Percentiles rank a stretch among this genome's conserved stretches.
Conservation (phyloP, 495 filamentous ascomycete genomes). For the Penicillium canariense region DNA sequence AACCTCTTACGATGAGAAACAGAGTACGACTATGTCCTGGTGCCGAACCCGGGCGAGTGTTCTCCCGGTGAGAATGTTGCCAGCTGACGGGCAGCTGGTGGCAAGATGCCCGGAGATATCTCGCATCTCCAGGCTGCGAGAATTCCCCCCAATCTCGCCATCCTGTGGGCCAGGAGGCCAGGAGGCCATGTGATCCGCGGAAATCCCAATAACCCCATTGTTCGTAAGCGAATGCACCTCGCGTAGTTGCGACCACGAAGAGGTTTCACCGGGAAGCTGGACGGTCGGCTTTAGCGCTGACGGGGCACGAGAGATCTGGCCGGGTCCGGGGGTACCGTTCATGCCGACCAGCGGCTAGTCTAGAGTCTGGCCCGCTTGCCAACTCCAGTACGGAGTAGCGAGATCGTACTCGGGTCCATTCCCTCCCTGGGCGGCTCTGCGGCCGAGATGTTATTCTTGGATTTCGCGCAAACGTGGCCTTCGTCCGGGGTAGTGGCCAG, state of each 20-base stretch:
- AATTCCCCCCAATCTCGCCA: background rate
- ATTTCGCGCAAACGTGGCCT: background rate
- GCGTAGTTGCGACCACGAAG: too few species aligned
- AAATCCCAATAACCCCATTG: too few species aligned
- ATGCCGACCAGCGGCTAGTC: background rate
- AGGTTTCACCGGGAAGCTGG: background rate
- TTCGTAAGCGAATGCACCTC: background rate
- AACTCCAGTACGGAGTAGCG: background rate
- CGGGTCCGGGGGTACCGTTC: background rate
- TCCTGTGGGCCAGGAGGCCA: background rate
- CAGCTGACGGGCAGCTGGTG: background rate
- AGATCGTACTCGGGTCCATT: background rate
- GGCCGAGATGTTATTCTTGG: background rate
- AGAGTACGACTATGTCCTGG: background rate
- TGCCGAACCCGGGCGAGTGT: background rate
- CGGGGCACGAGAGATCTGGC: background rate
- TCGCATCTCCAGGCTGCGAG: background rate
- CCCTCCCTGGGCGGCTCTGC: background rate
- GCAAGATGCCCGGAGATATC: background rate
- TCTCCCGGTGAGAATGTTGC: background rate
- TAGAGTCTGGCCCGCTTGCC: background rate
- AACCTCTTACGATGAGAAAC: too few species aligned
- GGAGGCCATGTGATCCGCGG: background rate
- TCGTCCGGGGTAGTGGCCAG: conserved; percentile 1
- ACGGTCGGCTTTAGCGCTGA: background rate